phyloP scores from a whole-genome alignment of 495 filamentous ascomycete species.

The Daldinia bambusicola region DNA sequence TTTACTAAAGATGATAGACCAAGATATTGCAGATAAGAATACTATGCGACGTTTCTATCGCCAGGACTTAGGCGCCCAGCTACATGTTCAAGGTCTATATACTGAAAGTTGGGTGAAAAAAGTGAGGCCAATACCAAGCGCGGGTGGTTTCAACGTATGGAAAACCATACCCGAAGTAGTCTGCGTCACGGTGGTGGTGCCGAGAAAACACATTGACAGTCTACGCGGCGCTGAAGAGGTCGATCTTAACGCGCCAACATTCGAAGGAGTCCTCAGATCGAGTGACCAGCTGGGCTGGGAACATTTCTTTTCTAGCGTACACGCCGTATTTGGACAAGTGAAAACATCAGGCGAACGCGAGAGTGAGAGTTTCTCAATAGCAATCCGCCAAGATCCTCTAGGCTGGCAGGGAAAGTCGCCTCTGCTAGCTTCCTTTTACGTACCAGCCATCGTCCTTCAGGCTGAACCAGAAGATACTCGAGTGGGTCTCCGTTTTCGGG shows the following conservation, averaged over 20 bases:
- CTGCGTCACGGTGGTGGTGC: slow-evolving; percentile 53
- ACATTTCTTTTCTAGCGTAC: slow-evolving; percentile 45
- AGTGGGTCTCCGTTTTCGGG: slow-evolving; percentile 42
- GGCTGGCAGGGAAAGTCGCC: slow-evolving; percentile 52
- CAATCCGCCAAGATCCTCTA: slow-evolving; percentile 41
- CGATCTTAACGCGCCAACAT: slow-evolving; percentile 33
- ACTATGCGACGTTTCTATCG: slow-evolving; percentile 19
- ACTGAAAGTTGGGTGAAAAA: slow-evolving; percentile 29
- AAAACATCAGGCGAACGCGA: slow-evolving; percentile 38
- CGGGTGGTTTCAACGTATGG: slow-evolving; percentile 42
- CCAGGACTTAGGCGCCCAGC: slow-evolving; percentile 43
- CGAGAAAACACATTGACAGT: slow-evolving; percentile 35
- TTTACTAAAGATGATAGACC: slow-evolving; percentile 19
- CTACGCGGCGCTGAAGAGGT: slow-evolving; percentile 30
- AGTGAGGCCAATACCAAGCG: slow-evolving; percentile 22
- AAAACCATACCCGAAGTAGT: slow-evolving; percentile 50
- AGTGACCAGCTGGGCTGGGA: slow-evolving; percentile 27
- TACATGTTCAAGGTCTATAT: slow-evolving; percentile 46
- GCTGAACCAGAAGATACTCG: slow-evolving; percentile 32
- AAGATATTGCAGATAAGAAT: slow-evolving; percentile 10
- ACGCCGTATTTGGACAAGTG: slow-evolving; percentile 51
- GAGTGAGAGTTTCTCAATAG: slow-evolving; percentile 44
- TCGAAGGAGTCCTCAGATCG: slow-evolving; percentile 45
- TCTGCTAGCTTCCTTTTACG: slow-evolving; percentile 55
- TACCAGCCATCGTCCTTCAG: slow-evolving; percentile 47